Evolutionary conservation across 129 eudicot species (phyloP), one percentile per base, ranked within the genome.

Genomic region (Oenanthe sinensis): DNA sequence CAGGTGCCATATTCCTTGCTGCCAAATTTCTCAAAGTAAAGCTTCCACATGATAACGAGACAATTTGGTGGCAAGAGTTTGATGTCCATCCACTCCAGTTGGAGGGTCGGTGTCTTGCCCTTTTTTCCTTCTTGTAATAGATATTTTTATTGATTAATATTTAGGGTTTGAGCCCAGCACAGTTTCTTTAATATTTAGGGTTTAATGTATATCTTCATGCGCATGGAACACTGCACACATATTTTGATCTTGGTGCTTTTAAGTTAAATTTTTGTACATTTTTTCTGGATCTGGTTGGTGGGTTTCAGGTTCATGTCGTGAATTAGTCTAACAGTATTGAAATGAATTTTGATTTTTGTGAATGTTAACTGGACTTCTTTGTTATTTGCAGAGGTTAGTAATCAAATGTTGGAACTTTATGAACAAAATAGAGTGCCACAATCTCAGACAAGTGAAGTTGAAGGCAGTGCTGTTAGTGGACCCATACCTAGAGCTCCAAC

Each of bases 41-140:
- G 87, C 97, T 95, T 63, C 99, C 96, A 30, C 86, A 91, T 47
- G 99, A 95, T 49, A 93, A 93, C 9, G 97, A 94, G 85, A 94
- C 91, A 86, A 97, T 90, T 82, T 95, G 97, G 99, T 92, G 94
- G 96, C 96, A 88, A 88, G 99, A 95, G 90, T 95, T 95, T 60
- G 99, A 95, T 84, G 96, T 95, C 85, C 92, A 96, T 81, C 97
- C 96, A 81, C 97, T 96, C 83, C 99, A 95, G 76, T 80, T 92
- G 77, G 97, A 90, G 89, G 97, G 97, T 92, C 77, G 82, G 93
- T 84, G 75, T 46, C 81, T 78, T 80, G 79, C 81, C 85, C 54
- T 75, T 39, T 67, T 72, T 75, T 8, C 10, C 24, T 60, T 14
- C 33, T 60, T 60, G 67, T 58, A 19, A 58, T n/a, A n/a, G 1